Conservation (phyloP, 1,139 yeast genomes). For the Torulaspora pretoriensis region DNA sequence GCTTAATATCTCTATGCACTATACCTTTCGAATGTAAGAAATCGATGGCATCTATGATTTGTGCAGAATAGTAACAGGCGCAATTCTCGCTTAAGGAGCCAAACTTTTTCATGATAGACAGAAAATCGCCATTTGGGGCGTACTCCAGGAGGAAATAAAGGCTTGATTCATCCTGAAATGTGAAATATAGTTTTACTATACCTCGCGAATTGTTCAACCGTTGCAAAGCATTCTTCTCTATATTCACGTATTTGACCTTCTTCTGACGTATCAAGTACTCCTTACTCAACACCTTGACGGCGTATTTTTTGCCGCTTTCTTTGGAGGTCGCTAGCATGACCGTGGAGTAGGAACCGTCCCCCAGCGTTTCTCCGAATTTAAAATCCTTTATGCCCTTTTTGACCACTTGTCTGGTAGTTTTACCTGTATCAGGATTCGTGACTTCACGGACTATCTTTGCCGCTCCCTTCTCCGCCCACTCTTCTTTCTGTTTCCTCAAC, state of each 20-base stretch:
- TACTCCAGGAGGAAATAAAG: conserved; percentile 72
- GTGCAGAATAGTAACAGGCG: conserved; percentile 57
- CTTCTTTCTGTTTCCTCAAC: conserved; percentile 26
- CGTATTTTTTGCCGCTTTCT: conserved; percentile 53
- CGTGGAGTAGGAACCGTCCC: conserved; percentile 80
- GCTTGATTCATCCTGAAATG: conserved; percentile 72
- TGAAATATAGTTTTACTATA: conserved; percentile 65
- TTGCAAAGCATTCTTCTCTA: conserved; percentile 71
- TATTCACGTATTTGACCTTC: conserved; percentile 73
- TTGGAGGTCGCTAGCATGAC: conserved; percentile 67
- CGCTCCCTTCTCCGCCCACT: conserved; percentile 38
- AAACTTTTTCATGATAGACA: conserved; percentile 54
- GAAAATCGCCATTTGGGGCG: conserved; percentile 75
- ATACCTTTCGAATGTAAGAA: conserved; percentile 82
- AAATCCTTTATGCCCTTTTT: conserved; percentile 61
- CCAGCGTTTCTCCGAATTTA: conserved; percentile 65
- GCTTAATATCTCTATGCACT: conserved; percentile 91
- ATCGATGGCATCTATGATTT: conserved; percentile 79
- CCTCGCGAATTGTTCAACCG: conserved; percentile 66
- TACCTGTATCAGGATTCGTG: conserved; percentile 45
- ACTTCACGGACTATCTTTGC: conserved; percentile 48
- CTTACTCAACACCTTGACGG: conserved; percentile 70
- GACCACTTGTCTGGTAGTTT: conserved; percentile 43
- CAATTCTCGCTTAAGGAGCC: conserved; percentile 56
- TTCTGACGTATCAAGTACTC: conserved; percentile 73